Conservation (phyloP, 371 early-diverging fungal genomes). For the Rhizomucor pusillus region DNA sequence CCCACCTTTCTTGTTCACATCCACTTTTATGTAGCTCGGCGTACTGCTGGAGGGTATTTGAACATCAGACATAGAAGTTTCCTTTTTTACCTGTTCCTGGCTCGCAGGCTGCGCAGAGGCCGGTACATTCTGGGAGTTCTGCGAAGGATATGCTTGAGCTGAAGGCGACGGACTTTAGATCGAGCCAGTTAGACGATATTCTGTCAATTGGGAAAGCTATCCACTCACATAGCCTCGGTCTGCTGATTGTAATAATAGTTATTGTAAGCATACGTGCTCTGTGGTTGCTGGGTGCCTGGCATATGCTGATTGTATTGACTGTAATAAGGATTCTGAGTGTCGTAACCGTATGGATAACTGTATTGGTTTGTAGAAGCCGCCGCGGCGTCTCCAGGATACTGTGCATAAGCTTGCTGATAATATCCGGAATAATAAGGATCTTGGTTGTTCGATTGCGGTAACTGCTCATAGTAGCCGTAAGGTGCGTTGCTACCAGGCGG, state of each 20-base stretch:
- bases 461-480: conserved; percentile 20
- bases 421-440: conserved; percentile 33
- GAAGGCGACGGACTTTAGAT: not conserved
- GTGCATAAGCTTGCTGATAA: conserved; percentile 15
- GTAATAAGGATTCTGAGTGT: not conserved
- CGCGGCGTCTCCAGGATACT: conserved; percentile 2
- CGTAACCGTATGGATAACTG: conserved; percentile 19
- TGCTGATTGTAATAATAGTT: conserved; percentile 1
- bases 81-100: not conserved
- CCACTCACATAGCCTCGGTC: not conserved
- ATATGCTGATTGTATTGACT: conserved; percentile 6
- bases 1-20: conserved; percentile 1
- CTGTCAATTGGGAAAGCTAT: not conserved
- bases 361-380: conserved; percentile 11
- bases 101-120: not conserved
- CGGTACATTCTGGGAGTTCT: not conserved
- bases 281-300: conserved; percentile 11
- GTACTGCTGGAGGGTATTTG: not conserved
- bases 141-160: no score
- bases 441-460: conserved; percentile 17
- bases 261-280: conserved; percentile 3
- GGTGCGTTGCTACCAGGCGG: conserved; percentile 7
- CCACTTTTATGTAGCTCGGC: not conserved
- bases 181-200: not conserved
- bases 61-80: not conserved